Evolutionary conservation across 148 eudicot species (phyloP), one percentile per base, ranked within the genome.

Genomic region (Linanthus parryae): DNA sequence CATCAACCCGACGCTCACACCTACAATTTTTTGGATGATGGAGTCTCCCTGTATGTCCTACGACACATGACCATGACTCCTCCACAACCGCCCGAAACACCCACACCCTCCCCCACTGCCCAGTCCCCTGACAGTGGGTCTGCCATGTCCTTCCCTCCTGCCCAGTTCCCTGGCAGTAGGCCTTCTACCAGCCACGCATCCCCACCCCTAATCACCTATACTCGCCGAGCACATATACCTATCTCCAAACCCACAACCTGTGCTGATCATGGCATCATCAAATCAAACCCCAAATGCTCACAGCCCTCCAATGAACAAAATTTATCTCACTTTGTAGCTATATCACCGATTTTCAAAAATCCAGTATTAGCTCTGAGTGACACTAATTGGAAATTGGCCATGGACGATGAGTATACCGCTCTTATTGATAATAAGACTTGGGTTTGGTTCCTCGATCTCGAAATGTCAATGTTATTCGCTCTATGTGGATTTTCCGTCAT

Each of bases 401-500:
- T n/a, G 43, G 43, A 39, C 43, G 43, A n/a, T n/a, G n/a, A n/a
- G n/a, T n/a, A n/a, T n/a, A n/a, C n/a, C n/a, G n/a, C n/a, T n/a
- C n/a, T n/a, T n/a, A n/a, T n/a, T n/a, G n/a, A n/a, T n/a, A n/a
- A n/a, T n/a, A n/a, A n/a, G n/a, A n/a, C n/a, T 39, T 15, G 43
- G 43, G 17, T 8, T 39, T 39, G 43, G n/a, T 39, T 5, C 43
- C 43, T 19, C 43, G 43, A 13, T 19, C 43, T 13, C 43, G 17
- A 13, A 39, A 39, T 39, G 43, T 39, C 6, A 39, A 39, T 39
- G 10, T 39, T 39, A 39, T 39, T 39, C 43, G 43, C 6, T 39
- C 43, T 13, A 39, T 39, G 43, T 39, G 43, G 43, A 39, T 39
- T 39, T 39, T 39, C 17, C 14, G 5, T 39, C 43, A 39, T 39